Conservation (phyloP, 106 monocot species). For the Apostasia ramifera region DNA sequence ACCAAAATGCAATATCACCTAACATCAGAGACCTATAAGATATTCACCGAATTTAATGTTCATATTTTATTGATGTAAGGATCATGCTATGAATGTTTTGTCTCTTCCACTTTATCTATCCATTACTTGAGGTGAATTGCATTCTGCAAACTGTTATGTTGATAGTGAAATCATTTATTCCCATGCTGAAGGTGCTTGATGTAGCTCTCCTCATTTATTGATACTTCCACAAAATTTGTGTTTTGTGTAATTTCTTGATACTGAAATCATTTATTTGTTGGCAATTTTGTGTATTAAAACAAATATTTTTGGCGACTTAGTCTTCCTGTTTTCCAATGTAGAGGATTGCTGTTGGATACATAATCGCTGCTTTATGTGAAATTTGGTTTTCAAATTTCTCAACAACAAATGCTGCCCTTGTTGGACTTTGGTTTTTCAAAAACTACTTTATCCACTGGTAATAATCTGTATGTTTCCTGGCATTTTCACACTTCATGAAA, state of each 20-base stretch:
- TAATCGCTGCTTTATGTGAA: slow-evolving; percentile 83
- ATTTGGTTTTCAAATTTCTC: slow-evolving; percentile 53
- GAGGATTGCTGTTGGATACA: slow-evolving; percentile 85
- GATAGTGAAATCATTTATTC: too few relatives aligned
- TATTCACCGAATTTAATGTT: too few relatives aligned
- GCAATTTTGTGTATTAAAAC: not conserved
- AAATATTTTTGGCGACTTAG: not conserved
- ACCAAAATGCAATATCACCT: too few relatives aligned
- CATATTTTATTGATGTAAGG: too few relatives aligned
- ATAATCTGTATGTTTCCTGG: not conserved
- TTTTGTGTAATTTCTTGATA: not conserved
- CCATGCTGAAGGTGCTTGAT: too few relatives aligned
- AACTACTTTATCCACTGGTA: slow-evolving; percentile 58
- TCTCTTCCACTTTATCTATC: too few relatives aligned
- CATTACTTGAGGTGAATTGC: too few relatives aligned
- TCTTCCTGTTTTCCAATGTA: slow-evolving; percentile 10
- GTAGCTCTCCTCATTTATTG: too few relatives aligned
- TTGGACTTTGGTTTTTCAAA: slow-evolving; percentile 20
- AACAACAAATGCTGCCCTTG: slow-evolving; percentile 5
- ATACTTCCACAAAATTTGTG: too few relatives aligned
- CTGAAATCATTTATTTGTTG: not conserved
- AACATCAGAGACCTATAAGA: too few relatives aligned
- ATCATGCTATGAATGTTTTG: too few relatives aligned
- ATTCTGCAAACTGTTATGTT: too few relatives aligned
- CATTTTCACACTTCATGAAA: not conserved